Conservation (phyloP, 176 grass and related monocot genomes). For the Thalia dealbata region DNA sequence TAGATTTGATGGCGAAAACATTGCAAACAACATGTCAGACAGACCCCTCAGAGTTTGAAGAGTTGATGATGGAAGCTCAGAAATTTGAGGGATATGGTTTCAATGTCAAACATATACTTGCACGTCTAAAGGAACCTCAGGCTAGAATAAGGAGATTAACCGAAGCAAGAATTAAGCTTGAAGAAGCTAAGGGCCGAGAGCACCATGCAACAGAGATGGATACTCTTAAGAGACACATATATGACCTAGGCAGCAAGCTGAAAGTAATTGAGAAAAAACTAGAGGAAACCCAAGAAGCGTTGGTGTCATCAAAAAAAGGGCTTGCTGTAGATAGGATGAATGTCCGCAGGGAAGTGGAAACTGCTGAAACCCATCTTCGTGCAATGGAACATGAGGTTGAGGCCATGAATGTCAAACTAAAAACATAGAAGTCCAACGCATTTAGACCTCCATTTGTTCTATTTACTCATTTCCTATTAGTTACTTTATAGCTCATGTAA, state of each 20-base stretch:
- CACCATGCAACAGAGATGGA: conserved; percentile 21
- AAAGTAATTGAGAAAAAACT: conserved; percentile 41
- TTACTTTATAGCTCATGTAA: neutral
- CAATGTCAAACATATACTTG: conserved; percentile 44
- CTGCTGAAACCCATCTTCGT: conserved; percentile 36
- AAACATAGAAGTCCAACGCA: neutral
- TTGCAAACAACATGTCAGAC: conserved; percentile 45
- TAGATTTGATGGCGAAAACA: conserved; percentile 34
- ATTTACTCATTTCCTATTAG: neutral
- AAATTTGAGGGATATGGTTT: conserved; percentile 39
- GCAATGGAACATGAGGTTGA: conserved; percentile 37
- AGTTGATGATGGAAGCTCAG: conserved; percentile 29
- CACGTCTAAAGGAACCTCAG: conserved; percentile 49
- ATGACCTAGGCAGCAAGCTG: conserved; percentile 39
- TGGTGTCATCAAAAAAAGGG: conserved; percentile 10
- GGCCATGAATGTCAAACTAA: conserved; percentile 20
- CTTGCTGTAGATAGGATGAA: conserved; percentile 17
- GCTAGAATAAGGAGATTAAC: conserved; percentile 32
- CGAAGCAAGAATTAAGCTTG: conserved; percentile 31
- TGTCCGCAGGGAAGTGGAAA: conserved; percentile 49
- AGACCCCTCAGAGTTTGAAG: conserved; percentile 24
- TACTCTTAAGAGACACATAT: conserved; percentile 35
- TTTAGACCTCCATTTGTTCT: neutral
- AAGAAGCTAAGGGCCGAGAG: conserved; percentile 37
- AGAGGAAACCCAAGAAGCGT: conserved; percentile 26